Conservation (phyloP, 352 stramenopile species). For the Thalassiosira delicatula region DNA sequence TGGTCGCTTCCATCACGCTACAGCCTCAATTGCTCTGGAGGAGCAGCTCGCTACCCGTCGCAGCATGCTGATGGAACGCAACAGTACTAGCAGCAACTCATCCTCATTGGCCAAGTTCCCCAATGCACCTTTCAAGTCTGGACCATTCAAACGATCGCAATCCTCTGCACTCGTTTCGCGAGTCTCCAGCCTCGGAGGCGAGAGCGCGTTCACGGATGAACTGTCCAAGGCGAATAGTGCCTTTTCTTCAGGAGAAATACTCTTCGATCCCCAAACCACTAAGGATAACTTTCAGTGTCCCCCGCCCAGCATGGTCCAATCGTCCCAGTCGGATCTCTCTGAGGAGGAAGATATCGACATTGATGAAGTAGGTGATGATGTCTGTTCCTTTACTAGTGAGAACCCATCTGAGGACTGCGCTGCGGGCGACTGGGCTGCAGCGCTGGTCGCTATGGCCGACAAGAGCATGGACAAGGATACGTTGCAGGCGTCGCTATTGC, state of each 20-base stretch:
- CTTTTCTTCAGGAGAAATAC: constrained; percentile 13
- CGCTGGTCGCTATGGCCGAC: constrained; percentile 62
- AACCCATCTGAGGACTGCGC: constrained; percentile 65
- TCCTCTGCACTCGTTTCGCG: constrained; percentile 53
- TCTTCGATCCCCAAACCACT: constrained; percentile 5
- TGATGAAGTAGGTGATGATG: constrained; percentile 32
- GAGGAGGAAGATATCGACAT: no score
- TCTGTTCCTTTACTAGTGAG: constrained; percentile 43
- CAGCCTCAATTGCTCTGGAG: constrained; percentile 73
- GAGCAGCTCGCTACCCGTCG: constrained; percentile 67
- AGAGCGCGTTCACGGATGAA: constrained; percentile 56
- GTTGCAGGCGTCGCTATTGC: not conserved
- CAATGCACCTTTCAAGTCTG: constrained; percentile 30
- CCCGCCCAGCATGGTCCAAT: constrained; percentile 66
- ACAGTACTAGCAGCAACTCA: not conserved
- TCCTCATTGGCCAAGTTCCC: not conserved
- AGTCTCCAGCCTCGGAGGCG: constrained; percentile 35
- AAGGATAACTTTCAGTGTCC: constrained; percentile 22
- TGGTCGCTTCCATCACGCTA: constrained; percentile 75
- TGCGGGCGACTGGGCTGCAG: constrained; percentile 75
- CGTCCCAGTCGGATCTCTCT: constrained; percentile 70
- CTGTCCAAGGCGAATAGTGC: constrained; percentile 26
- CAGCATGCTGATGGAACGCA: constrained; percentile 24
- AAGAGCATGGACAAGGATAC: constrained; percentile 55
- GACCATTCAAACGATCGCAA: constrained; percentile 45